Evolutionary conservation across 805 yeast species (phyloP), one percentile per base, ranked within the genome.

Genomic region (Nakazawaea holstii): DNA sequence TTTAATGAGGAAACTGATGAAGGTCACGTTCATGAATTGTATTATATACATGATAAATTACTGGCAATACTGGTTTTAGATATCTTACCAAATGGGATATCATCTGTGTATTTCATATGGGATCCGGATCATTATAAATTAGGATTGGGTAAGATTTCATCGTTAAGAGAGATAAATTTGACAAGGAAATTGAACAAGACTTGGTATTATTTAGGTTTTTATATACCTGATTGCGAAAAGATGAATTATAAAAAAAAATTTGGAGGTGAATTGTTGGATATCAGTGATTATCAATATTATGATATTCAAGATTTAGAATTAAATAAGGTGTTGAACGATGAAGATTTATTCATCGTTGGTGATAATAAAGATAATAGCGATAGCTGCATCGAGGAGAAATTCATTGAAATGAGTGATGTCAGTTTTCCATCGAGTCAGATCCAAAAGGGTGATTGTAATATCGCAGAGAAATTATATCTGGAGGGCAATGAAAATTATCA

Each of bases 81-180:
- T 62, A 66, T 90, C 17, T 62, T 91, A 31, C 95, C 96, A 0
- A 62, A 77, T 26, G 84, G 87, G 0, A 61, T 91, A 0, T 88
- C 96, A 0, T 82, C 95, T 0, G 91, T 91, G 1, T 90, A 91
- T 60, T 86, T 91, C 59, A 79, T 90, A 10, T 88, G 94, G 87
- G 91, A 89, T 59, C 94, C 95, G 0, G 91, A 81, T 46, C 84
- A 72, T 58, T 80, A 82, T 4, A 72, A 77, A 44, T 66, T 82
- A 54, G 83, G 87, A 0, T 61, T 90, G 29, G 97, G 97, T 0
- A 87, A 87, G 26, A 60, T 90, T 1, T 81, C 90, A 51, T 92
- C 87, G 0, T 57, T 89, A 27, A 65, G 86, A 35, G 97, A 90
- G 57, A 65, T 87, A 35, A 70, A 77, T 1, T 58, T 87, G 60